These are phyloP conservation scores for Neobulgaria alba DNA, from an alignment of 2,329 filamentous ascomycete species.

Conservation along the genomic window DNA sequence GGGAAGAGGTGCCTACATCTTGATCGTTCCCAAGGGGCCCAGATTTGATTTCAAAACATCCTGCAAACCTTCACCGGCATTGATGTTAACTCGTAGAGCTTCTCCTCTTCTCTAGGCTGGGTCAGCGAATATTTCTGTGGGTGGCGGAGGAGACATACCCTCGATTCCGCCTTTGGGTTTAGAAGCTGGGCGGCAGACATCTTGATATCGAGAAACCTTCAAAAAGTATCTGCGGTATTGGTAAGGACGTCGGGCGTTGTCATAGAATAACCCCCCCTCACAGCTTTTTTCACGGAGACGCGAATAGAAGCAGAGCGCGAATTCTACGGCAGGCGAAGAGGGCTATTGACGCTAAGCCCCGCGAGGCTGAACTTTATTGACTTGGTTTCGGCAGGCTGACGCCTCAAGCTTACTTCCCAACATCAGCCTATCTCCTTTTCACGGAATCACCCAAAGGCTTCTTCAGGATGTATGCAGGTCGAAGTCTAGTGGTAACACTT, in stretches of 20 bases:
- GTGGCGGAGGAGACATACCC: constrained; percentile 49
- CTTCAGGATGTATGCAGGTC: constrained; percentile 21
- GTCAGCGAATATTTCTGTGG: constrained; percentile 24
- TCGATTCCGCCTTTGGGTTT: constrained; percentile 97
- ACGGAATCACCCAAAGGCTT: background rate
- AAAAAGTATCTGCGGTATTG: constrained; percentile 6
- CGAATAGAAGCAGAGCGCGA: constrained; percentile 11
- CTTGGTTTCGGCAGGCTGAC: constrained; percentile 2
- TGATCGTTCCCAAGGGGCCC: constrained; percentile 87
- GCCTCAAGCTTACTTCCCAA: constrained; percentile 1
- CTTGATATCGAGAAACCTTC: constrained; percentile 19
- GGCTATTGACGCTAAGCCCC: background rate
- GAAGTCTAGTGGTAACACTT: constrained; percentile 16
- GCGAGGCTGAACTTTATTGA: constrained; percentile 3
- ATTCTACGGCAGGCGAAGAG: constrained; percentile 7
- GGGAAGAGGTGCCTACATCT: constrained; percentile 57
- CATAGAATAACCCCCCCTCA: constrained; percentile 9
- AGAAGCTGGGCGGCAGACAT: constrained; percentile 98
- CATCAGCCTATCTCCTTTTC: background rate
- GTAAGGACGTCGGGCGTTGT: constrained; percentile 6
- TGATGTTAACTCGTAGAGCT: constrained; percentile 95
- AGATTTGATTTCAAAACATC: constrained; percentile 96
- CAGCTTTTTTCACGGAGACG: constrained; percentile 19
- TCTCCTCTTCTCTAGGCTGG: constrained; percentile 76
- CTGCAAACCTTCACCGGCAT: constrained; percentile 83